A percentile compares a stretch with the other conserved stretches of the same genome.
phyloP scores from a whole-genome alignment of 192 early-diverging fungal genomes.

The Geranomyces variabilis region DNA sequence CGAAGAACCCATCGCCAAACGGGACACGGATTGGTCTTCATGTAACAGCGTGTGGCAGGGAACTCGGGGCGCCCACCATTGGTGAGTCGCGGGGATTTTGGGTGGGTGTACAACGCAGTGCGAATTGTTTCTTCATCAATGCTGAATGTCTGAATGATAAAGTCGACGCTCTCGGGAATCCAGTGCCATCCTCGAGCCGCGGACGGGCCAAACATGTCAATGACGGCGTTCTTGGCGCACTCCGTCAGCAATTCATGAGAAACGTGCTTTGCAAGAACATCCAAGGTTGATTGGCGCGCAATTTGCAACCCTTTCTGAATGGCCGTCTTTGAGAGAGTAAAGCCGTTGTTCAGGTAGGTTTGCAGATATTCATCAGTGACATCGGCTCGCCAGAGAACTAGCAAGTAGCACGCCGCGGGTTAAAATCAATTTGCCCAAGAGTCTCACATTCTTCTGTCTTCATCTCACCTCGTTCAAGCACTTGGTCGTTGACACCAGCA shows the following conservation, averaged over 20 bases:
- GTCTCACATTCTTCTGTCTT: too few relatives aligned
- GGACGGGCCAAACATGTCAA: conserved; percentile 55
- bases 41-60: conserved; percentile 52
- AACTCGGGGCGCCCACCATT: conserved; percentile 45
- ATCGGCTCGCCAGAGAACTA: conserved; percentile 47
- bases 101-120: conserved; percentile 33
- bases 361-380: conserved; percentile 35
- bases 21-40: conserved; percentile 55
- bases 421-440: too few relatives aligned
- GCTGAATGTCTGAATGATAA: conserved; percentile 33
- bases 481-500: conserved; percentile 43
- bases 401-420: background rate
- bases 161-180: conserved; percentile 43
- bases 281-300: conserved; percentile 37
- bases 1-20: conserved; percentile 55
- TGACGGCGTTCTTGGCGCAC: conserved; percentile 45
- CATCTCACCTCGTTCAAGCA: conserved; percentile 45
- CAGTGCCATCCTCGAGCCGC: conserved; percentile 45
- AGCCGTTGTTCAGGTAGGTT: conserved; percentile 43
- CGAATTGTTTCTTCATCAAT: conserved; percentile 41
- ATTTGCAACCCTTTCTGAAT: conserved; percentile 53
- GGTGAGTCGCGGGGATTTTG: conserved; percentile 18
- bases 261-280: conserved; percentile 36
- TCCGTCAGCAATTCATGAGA: conserved; percentile 22
- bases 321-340: conserved; percentile 34